Percentiles rank a stretch among this genome's conserved stretches.
Evolutionary conservation across 1,139 yeast genomes (phyloP).

Genomic region (Saccharomycopsis crataegensis): DNA sequence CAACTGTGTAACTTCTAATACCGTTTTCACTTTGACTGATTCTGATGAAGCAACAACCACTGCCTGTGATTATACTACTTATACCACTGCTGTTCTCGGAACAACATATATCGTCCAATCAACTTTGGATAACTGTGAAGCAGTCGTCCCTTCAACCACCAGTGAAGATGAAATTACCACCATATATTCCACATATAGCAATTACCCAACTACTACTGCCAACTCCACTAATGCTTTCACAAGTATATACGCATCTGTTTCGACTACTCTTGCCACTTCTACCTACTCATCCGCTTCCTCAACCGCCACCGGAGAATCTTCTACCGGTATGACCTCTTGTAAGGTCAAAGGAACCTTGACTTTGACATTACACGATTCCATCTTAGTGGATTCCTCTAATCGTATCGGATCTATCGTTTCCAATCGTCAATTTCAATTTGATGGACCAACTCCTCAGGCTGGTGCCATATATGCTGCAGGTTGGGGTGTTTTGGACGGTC

Average conservation of each 20-base stretch:
- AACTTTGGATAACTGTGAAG: slow-evolving; percentile 18
- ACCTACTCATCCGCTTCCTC: slow-evolving; percentile 31
- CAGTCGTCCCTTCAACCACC: slow-evolving; percentile 25
- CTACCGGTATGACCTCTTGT: slow-evolving; percentile 34
- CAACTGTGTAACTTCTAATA: slow-evolving; percentile 14
- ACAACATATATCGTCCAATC: slow-evolving; percentile 17
- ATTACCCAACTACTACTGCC: neutral
- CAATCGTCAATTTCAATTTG: slow-evolving; percentile 81
- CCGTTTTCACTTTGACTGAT: slow-evolving; percentile 32
- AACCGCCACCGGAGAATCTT: slow-evolving; percentile 26
- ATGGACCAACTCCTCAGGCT: slow-evolving; percentile 89
- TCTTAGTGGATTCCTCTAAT: slow-evolving; percentile 54
- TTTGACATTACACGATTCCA: slow-evolving; percentile 44
- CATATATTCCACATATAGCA: neutral
- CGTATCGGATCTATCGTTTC: slow-evolving; percentile 80
- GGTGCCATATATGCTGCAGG: slow-evolving; percentile 84
- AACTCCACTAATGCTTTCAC: neutral
- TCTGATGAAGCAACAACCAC: slow-evolving; percentile 32
- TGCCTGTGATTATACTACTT: slow-evolving; percentile 25
- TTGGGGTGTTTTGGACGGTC: slow-evolving; percentile 63
- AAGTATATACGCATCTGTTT: neutral
- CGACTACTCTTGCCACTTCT: slow-evolving; percentile 27
- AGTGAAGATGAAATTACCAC: slow-evolving; percentile 21
- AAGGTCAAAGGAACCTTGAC: slow-evolving; percentile 43
- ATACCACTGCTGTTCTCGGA: slow-evolving; percentile 15